Percentiles rank a stretch among this genome's conserved stretches.
Evolutionary conservation across 768 basidiomycete species (phyloP).

Genomic region (Pleurotus tuber-regium): DNA sequence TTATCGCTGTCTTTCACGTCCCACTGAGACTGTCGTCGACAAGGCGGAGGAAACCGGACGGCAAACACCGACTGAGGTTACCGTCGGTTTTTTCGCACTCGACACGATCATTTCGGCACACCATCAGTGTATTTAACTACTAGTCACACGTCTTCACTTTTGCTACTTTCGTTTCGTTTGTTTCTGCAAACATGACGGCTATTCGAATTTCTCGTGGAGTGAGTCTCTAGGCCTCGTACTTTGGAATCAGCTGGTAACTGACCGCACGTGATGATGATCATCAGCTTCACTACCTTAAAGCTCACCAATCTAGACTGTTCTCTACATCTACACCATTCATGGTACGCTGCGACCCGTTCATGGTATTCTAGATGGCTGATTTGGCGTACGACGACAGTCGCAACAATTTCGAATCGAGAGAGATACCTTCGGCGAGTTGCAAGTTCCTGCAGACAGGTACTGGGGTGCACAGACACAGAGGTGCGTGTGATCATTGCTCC

Average conservation of each 20-base stretch:
- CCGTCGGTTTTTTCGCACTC: not conserved
- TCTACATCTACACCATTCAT: constrained; percentile 29
- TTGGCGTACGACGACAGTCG: constrained; percentile 25
- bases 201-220: constrained; percentile 1
- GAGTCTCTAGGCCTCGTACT: not conserved
- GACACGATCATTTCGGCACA: not conserved
- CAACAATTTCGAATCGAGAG: constrained; percentile 74
- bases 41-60: constrained; percentile 8
- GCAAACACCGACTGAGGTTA: constrained; percentile 4
- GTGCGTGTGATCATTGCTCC: constrained; percentile 31
- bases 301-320: constrained; percentile 24
- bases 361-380: not conserved
- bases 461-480: constrained; percentile 99
- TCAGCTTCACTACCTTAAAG: constrained; percentile 1
- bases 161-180: not conserved
- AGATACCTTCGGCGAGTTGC: constrained; percentile 95
- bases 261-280: constrained; percentile 6
- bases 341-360: constrained; percentile 18
- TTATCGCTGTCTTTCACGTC: not conserved
- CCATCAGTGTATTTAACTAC: not conserved
- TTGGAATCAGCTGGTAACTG: not conserved
- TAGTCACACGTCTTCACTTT: not conserved
- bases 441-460: constrained; percentile 75
- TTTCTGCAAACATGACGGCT: not conserved
- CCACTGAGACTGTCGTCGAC: not conserved